These are phyloP conservation scores for Eucalyptus cloeziana DNA, from an alignment of 345 rosid species.

Conservation along the genomic window DNA sequence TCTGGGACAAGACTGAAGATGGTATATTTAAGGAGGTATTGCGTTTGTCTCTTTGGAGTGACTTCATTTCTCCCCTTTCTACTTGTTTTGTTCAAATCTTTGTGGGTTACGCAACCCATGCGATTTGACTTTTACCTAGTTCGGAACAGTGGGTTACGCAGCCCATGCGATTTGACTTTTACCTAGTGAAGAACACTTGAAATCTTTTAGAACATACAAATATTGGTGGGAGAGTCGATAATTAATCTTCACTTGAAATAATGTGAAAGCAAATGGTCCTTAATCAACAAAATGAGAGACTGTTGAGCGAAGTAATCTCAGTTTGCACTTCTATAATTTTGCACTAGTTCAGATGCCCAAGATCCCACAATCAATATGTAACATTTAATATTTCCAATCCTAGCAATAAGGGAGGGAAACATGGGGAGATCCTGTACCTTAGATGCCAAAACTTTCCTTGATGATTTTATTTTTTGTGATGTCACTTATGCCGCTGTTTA, in stretches of 20 bases:
- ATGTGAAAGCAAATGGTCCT: not conserved
- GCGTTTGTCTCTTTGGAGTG: not conserved
- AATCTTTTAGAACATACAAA: not conserved
- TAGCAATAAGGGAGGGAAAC: not conserved
- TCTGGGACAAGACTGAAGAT: constrained; percentile 52
- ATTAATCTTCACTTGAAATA: not conserved
- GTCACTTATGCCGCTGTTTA: not conserved
- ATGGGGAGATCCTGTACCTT: not conserved
- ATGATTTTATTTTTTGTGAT: not conserved
- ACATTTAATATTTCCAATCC: not conserved
- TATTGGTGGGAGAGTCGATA: not conserved
- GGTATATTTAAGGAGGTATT: constrained; percentile 49
- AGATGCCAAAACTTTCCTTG: not conserved
- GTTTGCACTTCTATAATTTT: not conserved
- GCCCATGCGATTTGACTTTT: not conserved
- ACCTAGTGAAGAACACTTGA: not conserved
- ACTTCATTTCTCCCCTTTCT: not conserved
- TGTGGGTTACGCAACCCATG: not conserved
- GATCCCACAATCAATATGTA: not conserved
- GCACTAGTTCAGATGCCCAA: not conserved
- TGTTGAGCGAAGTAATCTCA: not conserved
- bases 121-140: not conserved
- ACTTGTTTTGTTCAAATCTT: not conserved
- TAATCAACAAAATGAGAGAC: not conserved
- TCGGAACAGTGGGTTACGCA: not conserved